Evolutionary conservation across 352 stramenopile genomes (phyloP).

Genomic region (Albugo candida): DNA sequence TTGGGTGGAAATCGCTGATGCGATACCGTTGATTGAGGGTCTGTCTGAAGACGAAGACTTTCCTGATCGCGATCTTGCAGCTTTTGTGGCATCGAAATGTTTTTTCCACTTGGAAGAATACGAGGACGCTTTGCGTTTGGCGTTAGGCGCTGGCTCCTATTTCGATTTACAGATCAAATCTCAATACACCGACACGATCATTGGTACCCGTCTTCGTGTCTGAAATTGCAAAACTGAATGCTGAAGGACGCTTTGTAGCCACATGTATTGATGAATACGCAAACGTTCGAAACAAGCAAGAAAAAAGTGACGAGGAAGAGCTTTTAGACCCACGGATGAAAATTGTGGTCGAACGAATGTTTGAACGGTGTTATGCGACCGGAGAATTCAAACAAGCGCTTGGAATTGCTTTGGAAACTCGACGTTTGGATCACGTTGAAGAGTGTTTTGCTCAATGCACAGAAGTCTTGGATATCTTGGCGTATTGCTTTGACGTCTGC

Average conservation of each 20-base stretch:
- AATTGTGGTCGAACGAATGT: constrained; percentile 93
- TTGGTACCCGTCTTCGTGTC: constrained; percentile 26
- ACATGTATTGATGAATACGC: constrained; percentile 98
- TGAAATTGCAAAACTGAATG: neutral
- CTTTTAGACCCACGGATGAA: constrained; percentile 82
- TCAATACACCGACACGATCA: constrained; percentile 96
- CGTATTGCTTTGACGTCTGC: constrained; percentile 88
- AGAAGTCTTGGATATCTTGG: constrained; percentile 53
- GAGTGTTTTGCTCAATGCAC: constrained; percentile 77
- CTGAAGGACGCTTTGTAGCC: constrained; percentile 11
- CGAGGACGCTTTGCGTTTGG: constrained; percentile 84
- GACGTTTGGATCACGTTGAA: constrained; percentile 83
- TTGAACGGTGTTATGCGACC: constrained; percentile 90
- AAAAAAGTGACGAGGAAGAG: constrained; percentile 38
- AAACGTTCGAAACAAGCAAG: constrained; percentile 55
- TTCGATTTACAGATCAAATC: constrained; percentile 86
- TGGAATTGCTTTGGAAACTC: constrained; percentile 92
- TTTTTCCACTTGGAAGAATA: constrained; percentile 99
- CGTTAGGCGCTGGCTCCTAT: constrained; percentile 87
- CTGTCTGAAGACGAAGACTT: constrained; percentile 89
- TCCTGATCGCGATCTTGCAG: constrained; percentile 76
- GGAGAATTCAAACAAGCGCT: constrained; percentile 92
- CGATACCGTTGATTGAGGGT: constrained; percentile 83
- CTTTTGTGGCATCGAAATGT: constrained; percentile 84
- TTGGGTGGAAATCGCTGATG: constrained; percentile 87